These are phyloP conservation scores for Apophysomyces ossiformis DNA, from an alignment of 371 early-diverging fungal genomes.

Conservation along the genomic window DNA sequence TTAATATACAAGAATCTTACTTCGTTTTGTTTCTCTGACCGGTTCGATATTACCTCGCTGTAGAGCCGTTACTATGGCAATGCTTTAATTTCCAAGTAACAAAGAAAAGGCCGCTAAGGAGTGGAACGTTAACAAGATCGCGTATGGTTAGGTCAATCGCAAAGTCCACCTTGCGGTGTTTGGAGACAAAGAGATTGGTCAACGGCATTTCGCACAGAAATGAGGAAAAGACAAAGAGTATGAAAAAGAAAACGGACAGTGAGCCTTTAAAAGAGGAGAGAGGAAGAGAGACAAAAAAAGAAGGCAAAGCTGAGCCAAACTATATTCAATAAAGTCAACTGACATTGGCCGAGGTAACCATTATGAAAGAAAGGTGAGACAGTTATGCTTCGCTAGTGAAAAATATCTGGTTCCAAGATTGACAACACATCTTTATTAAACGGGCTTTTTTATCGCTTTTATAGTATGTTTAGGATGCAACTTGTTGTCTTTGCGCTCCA, in stretches of 20 bases:
- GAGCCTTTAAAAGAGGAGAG: conserved; percentile 1
- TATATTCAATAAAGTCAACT: not conserved
- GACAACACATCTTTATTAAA: no score
- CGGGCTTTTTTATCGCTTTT: no score
- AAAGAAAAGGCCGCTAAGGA: conserved; percentile 68
- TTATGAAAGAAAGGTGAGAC: not conserved
- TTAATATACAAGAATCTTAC: not conserved
- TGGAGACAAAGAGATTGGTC: conserved; percentile 33
- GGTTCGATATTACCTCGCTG: conserved; percentile 43
- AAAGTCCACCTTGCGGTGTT: conserved; percentile 37
- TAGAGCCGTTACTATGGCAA: conserved; percentile 47
- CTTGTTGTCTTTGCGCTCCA: no score
- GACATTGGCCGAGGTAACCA: conserved; percentile 2
- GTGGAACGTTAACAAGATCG: conserved; percentile 52
- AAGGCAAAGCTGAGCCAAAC: not conserved
- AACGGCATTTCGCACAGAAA: conserved; percentile 27
- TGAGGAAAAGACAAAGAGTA: not conserved
- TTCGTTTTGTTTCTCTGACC: not conserved
- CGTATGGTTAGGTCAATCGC: conserved; percentile 28
- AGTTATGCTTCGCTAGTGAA: not conserved
- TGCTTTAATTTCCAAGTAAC: conserved; percentile 66
- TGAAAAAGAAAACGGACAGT: not conserved
- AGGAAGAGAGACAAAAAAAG: not conserved
- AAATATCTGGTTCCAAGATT: no score
- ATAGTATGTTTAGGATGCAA: no score